Evolutionary conservation across 352 stramenopile genomes (phyloP).

Genomic region (Phytophthora nicotianae): DNA sequence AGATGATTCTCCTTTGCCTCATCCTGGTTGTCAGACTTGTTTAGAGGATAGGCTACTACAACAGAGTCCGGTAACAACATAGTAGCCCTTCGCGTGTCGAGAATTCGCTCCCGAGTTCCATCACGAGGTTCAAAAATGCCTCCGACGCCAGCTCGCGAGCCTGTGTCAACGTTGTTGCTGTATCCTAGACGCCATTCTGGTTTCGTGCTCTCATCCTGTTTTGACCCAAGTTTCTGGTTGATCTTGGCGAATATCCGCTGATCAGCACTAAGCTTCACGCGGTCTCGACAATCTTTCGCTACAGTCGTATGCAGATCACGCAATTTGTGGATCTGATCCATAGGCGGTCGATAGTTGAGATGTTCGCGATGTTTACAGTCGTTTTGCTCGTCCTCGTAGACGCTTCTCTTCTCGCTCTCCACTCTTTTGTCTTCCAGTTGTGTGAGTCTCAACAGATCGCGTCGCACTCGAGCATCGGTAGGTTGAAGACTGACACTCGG

Average conservation of each 20-base stretch:
- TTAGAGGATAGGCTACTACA: conserved; percentile 38
- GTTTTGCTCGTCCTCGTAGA: conserved; percentile 56
- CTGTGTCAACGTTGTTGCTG: conserved; percentile 42
- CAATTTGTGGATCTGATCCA: conserved; percentile 53
- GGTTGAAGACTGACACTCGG: conserved; percentile 42
- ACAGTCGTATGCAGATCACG: conserved; percentile 61
- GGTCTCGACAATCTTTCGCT: conserved; percentile 32
- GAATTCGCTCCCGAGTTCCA: conserved; percentile 34
- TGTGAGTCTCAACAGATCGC: conserved; percentile 47
- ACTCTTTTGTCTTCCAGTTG: conserved; percentile 24
- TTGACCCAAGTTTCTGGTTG: conserved; percentile 6
- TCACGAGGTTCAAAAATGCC: conserved; percentile 62
- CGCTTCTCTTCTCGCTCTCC: conserved; percentile 15
- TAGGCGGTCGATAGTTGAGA: conserved; percentile 44
- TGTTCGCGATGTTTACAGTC: conserved; percentile 59
- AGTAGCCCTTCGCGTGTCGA: conserved; percentile 12
- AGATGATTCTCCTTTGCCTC: not conserved
- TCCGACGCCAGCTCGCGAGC: conserved; percentile 32
- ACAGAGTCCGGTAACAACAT: conserved; percentile 24
- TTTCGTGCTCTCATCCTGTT: conserved; percentile 8
- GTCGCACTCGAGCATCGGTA: conserved; percentile 47
- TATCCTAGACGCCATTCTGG: conserved; percentile 56
- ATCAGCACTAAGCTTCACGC: conserved; percentile 15
- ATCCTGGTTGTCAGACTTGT: conserved; percentile 19
- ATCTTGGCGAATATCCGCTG: conserved; percentile 24